Percentiles rank a stretch among this genome's conserved stretches.
Evolutionary conservation across 2,329 filamentous ascomycete genomes (phyloP).

Genomic region (Cytospora piceicola): DNA sequence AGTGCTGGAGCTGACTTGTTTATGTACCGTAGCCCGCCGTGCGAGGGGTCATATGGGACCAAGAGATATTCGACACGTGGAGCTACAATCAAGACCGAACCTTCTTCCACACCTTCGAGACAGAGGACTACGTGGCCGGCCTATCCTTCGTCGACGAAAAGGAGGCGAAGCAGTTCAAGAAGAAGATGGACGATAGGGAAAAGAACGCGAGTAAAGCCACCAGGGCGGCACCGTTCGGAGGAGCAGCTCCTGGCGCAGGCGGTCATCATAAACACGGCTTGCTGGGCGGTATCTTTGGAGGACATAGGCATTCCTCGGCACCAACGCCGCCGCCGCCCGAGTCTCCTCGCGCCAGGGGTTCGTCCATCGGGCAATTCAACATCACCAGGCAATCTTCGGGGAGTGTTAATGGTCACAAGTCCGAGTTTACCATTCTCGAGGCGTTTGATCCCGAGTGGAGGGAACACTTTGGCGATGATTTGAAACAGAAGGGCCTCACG

Average conservation of each 20-base stretch:
- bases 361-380: conserved; percentile 42
- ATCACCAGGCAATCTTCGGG: conserved; percentile 48
- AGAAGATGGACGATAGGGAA: conserved; percentile 95
- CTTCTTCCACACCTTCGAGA: conserved; percentile 97
- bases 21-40: conserved; percentile 63
- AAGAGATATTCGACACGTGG: conserved; percentile 96
- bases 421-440: conserved; percentile 66
- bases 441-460: conserved; percentile 68
- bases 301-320: conserved; percentile 63
- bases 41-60: conserved; percentile 91
- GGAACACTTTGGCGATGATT: conserved; percentile 67
- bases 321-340: conserved; percentile 61
- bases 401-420: conserved; percentile 49
- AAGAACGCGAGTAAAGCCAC: conserved; percentile 94
- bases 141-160: conserved; percentile 96
- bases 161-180: conserved; percentile 94
- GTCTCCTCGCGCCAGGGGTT: conserved; percentile 52
- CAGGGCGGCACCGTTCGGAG: conserved; percentile 74
- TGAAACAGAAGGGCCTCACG: conserved; percentile 64
- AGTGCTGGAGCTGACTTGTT: conserved; percentile 1
- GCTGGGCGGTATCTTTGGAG: conserved; percentile 64
- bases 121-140: conserved; percentile 87
- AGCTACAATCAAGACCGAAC: conserved; percentile 94
- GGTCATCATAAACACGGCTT: conserved; percentile 51
- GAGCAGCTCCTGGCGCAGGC: conserved; percentile 45